Base-by-base conservation (phyloP, 2,329 filamentous ascomycete species). In the Clonostachys rosea region DNA sequence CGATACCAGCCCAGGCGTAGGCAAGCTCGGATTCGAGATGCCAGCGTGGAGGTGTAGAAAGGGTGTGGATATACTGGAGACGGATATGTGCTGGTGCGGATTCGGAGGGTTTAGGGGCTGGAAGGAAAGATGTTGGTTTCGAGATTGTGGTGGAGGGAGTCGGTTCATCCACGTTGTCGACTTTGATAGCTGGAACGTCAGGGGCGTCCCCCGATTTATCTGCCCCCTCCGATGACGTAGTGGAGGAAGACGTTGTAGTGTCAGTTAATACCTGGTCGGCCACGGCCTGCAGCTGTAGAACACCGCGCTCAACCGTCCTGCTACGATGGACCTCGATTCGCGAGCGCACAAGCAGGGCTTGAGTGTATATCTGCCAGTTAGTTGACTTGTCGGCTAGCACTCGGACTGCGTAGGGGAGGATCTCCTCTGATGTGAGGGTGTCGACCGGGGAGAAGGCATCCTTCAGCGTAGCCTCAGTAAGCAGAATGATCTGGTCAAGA, bases 361-460 rank as follows among this genome's bases (percentile, higher is more conserved):
- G 91, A 0, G 94, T 96, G 62, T 97, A 97, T 34, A 96, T 86
- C 64, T 97, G 94, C 94, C 94, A 99, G 65, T 97, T 99, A 1
- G 90, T 92, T 42, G 87, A 87, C 55, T 92, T 91, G 50, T 94
- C 91, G 9, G 87, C 81, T 2, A 99, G 76, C 0, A 97, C 94
- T 39, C 94, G 83, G 2, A 85, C 86, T 1, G 94, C 94, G 61
- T 92, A 99, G 0, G 94, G 94, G 1, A 95, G 68, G 5, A 95
- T 92, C 62, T 97, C 90, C 67, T 97, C 91, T n/a, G 91, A 79
- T 0, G 91, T 97, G 1, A 99, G 73, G 0, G 88, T 86, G 61
- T 97, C 87, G 1, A 83, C 76, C 0, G 94, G 91, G 0, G 91
- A 86, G 52, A 84, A 87, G 0, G 89, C 91, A 59, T 97, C 96